These are phyloP conservation scores for Fusarium tanahbumbuense DNA, from an alignment of 2,329 filamentous ascomycete genomes.

Conservation along the genomic window DNA sequence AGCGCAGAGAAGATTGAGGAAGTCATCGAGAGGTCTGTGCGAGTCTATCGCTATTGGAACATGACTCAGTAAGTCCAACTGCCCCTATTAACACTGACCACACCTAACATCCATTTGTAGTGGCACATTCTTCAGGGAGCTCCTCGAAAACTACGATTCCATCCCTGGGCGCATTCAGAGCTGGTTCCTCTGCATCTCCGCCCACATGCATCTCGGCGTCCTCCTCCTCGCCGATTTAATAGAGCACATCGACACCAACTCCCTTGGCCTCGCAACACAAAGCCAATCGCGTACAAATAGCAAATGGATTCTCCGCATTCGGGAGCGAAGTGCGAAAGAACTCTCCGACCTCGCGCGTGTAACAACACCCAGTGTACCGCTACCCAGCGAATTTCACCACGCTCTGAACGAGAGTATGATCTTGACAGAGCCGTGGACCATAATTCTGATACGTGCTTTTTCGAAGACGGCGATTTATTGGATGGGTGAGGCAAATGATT, in stretches of 20 bases:
- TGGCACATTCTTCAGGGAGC: conserved; percentile 62
- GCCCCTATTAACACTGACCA: rapidly evolving
- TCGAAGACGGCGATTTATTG: conserved; percentile 56
- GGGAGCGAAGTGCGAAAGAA: conserved; percentile 57
- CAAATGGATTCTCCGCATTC: conserved; percentile 54
- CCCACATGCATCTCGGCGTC: conserved; percentile 68
- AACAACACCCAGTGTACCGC: conserved; percentile 49
- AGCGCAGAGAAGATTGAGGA: conserved; percentile 57
- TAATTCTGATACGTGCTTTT: conserved; percentile 64
- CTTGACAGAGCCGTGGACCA: conserved; percentile 69
- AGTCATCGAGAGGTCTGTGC: conserved; percentile 58
- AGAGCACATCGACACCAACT: conserved; percentile 59
- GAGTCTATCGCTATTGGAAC: conserved; percentile 67
- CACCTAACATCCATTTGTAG: not conserved
- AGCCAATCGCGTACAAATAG: conserved; percentile 43
- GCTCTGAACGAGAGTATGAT: conserved; percentile 65
- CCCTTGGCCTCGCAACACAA: conserved; percentile 35
- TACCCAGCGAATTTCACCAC: conserved; percentile 60
- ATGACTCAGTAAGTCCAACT: conserved; percentile 52
- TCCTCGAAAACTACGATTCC: conserved; percentile 60
- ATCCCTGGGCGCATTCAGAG: conserved; percentile 65
- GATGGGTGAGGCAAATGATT: conserved; percentile 49
- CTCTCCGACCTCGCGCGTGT: conserved; percentile 61
- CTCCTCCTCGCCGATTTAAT: conserved; percentile 67
- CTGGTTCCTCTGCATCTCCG: conserved; percentile 68